Base-by-base conservation (phyloP, 2,329 filamentous ascomycete species). In the Ascochyta pisi region DNA sequence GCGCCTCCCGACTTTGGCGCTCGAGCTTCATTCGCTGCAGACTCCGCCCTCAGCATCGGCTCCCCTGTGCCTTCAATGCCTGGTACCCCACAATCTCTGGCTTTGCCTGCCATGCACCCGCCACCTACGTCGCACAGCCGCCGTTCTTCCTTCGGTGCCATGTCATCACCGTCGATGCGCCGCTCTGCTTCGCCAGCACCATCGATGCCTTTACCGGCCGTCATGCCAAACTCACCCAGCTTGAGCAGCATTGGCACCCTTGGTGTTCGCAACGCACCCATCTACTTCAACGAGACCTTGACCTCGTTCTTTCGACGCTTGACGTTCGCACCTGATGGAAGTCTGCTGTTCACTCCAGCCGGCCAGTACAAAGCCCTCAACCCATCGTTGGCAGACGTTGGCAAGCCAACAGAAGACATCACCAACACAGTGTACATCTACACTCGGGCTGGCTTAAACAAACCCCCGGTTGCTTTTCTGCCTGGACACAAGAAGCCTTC, bases 371-470 rank as follows among this genome's bases (percentile, higher is more conserved):
- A 96, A 73, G 90, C 89, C 2, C 86, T 92, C 46, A 86, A 91
- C 63, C 79, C 82, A 22, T 85, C 86, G 43, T 80, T 88, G 22
- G 84, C 85, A 44, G 90, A 92, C 60, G 78, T 82, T n/a, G 72
- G 82, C 2, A 96, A 93, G 74, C 83, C 86, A 0, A 84, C 84
- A 0, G 94, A 95, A 65, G 94, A 99, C 64, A 84, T 97, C 47
- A 92, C 90, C 67, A 99, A 99, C 72, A 99, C 95, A 0, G 96
- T 99, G 22, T 99, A 99, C 77, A 95, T 99, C 50, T 99, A 99
- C 76, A 97, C 94, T 0, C 84, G 95, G 66, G 95, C 93, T 27
- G 95, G 95, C 23, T 92, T 99, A 70, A 98, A 97, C 78, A 97
- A 96, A 74, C 92, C 95, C 1, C 95, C 95, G 2, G 90, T 98